These are phyloP conservation scores for Nemania diffusa DNA, from an alignment of 2,329 filamentous ascomycete species.

Conservation along the genomic window DNA sequence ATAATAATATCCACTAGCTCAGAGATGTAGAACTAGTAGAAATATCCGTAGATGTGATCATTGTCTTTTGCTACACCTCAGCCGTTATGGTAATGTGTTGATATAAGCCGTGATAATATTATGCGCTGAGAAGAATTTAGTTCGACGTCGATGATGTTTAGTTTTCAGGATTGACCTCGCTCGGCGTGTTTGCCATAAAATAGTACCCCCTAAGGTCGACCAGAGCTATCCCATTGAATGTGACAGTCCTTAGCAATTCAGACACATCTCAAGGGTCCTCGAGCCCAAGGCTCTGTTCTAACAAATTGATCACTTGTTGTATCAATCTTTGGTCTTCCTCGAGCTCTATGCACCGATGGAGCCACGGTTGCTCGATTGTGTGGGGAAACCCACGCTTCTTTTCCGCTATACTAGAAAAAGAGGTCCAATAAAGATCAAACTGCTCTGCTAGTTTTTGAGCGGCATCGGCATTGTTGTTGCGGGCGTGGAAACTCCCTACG, in stretches of 20 bases:
- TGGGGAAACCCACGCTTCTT: conserved; percentile 41
- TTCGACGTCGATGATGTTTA: not conserved
- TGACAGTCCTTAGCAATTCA: not conserved
- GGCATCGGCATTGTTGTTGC: conserved; percentile 33
- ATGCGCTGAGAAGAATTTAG: not conserved
- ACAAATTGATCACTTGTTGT: conserved; percentile 42
- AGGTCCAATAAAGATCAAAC: conserved; percentile 39
- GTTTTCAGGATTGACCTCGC: too few species aligned
- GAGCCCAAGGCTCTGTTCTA: conserved; percentile 40
- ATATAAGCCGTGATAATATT: not conserved
- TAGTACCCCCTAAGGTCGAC: not conserved
- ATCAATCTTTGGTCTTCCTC: conserved; percentile 41
- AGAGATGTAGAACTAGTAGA: not conserved
- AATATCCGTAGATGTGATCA: not conserved
- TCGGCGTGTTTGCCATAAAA: not conserved
- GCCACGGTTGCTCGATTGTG: conserved; percentile 44
- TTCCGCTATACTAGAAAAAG: conserved; percentile 34
- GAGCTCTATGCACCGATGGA: conserved; percentile 44
- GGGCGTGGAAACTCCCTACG: conserved; percentile 39
- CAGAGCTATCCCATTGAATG: not conserved
- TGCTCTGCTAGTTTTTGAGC: conserved; percentile 35
- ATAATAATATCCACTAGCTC: too few species aligned
- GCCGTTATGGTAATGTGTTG: not conserved
- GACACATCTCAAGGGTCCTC: conserved; percentile 23
- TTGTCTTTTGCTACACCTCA: not conserved